Conservation (phyloP, 139 green algal species). For the Micractinium sp. region DNA sequence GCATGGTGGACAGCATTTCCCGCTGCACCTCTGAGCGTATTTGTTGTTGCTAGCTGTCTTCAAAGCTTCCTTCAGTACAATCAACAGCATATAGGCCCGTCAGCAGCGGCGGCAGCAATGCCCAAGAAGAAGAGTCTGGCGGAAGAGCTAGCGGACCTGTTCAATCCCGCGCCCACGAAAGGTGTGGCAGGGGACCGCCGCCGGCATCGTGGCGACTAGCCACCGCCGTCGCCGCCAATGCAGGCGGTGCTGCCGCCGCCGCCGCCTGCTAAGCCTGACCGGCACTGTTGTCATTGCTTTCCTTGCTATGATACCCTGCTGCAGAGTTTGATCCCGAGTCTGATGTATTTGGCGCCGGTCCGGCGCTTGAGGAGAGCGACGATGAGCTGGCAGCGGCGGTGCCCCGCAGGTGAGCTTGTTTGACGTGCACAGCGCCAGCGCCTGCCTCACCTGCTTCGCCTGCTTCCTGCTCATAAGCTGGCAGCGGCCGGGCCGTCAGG, state of each 20-base stretch:
- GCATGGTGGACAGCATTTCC: too few species aligned
- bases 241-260: background rate
- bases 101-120: background rate
- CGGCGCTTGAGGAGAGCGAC: conserved; percentile 45
- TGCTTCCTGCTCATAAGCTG: background rate
- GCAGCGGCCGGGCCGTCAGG: background rate
- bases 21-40: too few species aligned
- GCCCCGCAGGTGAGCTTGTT: background rate
- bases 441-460: background rate
- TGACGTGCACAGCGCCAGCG: background rate
- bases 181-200: conserved; percentile 13
- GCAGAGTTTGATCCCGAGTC: conserved; percentile 51
- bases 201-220: background rate
- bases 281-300: background rate
- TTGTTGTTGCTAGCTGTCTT: too few species aligned
- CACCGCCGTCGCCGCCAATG: background rate
- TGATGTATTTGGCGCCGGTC: conserved; percentile 31
- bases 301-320: background rate
- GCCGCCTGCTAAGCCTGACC: background rate
- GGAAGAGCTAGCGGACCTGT: conserved; percentile 52
- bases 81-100: too few species aligned
- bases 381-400: conserved; percentile 35
- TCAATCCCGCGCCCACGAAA: conserved; percentile 37
- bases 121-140: conserved; percentile 42
- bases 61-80: too few species aligned